Evolutionary conservation across 202 grass and related monocot genomes (phyloP).

Genomic region (Elaeis oleifera): DNA sequence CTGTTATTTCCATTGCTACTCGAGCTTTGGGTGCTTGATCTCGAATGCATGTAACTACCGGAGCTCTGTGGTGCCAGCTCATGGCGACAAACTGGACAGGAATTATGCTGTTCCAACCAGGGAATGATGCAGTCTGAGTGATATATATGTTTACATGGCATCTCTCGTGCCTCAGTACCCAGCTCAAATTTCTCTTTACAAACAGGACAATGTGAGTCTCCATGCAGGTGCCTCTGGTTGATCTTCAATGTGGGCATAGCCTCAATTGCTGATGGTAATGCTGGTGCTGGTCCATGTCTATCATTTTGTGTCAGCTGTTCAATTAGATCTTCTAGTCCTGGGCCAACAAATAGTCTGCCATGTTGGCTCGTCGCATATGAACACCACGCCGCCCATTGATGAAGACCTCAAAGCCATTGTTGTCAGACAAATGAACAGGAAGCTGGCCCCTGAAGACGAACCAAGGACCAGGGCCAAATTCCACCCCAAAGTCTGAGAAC

Average conservation of each 20-base stretch:
- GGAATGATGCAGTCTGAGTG: constrained; percentile 83
- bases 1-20: constrained; percentile 38
- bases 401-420: constrained; percentile 41
- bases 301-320: constrained; percentile 69
- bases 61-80: constrained; percentile 59
- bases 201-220: constrained; percentile 78
- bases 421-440: constrained; percentile 50
- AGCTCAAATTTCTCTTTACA: constrained; percentile 86
- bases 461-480: constrained; percentile 67
- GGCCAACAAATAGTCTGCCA: constrained; percentile 73
- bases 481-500: constrained; percentile 63
- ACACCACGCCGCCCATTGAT: constrained; percentile 44
- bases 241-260: constrained; percentile 81
- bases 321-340: constrained; percentile 72
- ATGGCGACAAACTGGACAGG: constrained; percentile 80
- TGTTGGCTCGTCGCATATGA: constrained; percentile 47
- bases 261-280: constrained; percentile 56
- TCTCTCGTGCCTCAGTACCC: constrained; percentile 62
- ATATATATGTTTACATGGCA: constrained; percentile 89
- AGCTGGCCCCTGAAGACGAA: constrained; percentile 72
- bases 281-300: constrained; percentile 61
- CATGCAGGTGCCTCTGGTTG: constrained; percentile 59
- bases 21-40: constrained; percentile 44
- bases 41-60: constrained; percentile 43
- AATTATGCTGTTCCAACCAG: constrained; percentile 91